Evolutionary conservation across 73 alveolate genomes (phyloP), one percentile per base, ranked within the genome.

Genomic region (Stentor coeruleus): DNA sequence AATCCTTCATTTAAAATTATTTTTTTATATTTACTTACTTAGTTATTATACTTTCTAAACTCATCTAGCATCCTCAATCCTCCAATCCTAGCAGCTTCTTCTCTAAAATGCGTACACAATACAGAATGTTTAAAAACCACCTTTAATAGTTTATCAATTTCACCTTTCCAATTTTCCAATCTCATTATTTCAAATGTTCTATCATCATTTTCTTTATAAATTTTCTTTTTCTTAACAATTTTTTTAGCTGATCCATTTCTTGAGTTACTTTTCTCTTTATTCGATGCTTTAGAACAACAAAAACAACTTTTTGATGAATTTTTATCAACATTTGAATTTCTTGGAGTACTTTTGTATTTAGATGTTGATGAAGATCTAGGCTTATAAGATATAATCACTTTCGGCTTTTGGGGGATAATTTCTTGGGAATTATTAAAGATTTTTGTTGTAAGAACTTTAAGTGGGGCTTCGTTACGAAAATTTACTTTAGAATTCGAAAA

Each of bases 51-150:
- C 33, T 66, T 66, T 11, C n/a, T 66, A 66, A 28, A 66, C 33
- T 66, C 79, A 1, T 66, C 79, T 11, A 66, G 39, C 79, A 66
- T 26, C 79, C 33, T 66, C 36, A 66, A 26, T 66, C 79, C 79
- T 20, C 79, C 79, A 20, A 66, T 66, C 37, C 37, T 66, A 14
- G 40, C 33, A 14, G 37, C n/a, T 66, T 66, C 79, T 66, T 66
- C 79, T 33, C 37, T 66, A 20, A 66, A 11, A 20, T 20, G 49
- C n/a, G 79, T 20, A 40, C 79, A 66, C 40, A 20, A 20, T 26
- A 66, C 39, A 20, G 79, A 66, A 31, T 66, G 79, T 2, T 40
- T 66, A 66, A 66, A 66, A 1, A 66, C 79, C 36, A 40, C 39
- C 33, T 40, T 66, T 40, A 66, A 26, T 1, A 66, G 79, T 31